phyloP scores from a whole-genome alignment of 352 stramenopile species.

The Globisporangium okanoganense region DNA sequence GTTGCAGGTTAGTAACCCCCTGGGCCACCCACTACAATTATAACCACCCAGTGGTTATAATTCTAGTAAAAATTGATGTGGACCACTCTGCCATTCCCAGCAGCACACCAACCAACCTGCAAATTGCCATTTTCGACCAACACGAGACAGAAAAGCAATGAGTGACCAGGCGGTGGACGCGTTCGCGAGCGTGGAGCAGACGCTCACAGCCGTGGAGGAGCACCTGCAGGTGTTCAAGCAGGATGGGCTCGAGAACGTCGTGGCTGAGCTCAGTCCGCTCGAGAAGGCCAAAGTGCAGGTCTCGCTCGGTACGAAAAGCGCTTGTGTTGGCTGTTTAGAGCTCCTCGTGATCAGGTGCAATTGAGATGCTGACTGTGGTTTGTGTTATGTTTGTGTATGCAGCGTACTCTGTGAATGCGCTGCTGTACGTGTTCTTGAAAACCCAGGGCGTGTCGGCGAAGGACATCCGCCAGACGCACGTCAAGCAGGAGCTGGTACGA shows the following conservation, averaged over 20 bases:
- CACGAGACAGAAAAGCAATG: conserved; percentile 18
- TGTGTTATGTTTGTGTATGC: conserved; percentile 4
- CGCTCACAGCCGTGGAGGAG: conserved; percentile 69
- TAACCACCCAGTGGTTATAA: too few species aligned
- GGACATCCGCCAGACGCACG: conserved; percentile 86
- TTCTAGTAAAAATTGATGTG: not conserved
- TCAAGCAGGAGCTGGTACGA: conserved; percentile 83
- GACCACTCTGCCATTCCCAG: conserved; percentile 6
- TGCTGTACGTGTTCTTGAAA: conserved; percentile 87
- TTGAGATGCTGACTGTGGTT: not conserved
- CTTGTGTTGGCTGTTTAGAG: not conserved
- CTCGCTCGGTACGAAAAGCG: conserved; percentile 48
- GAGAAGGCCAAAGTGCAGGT: conserved; percentile 85
- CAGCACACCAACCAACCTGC: conserved; percentile 4
- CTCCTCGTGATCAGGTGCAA: not conserved
- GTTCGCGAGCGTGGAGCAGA: conserved; percentile 75
- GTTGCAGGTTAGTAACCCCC: not conserved
- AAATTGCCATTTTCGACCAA: not conserved
- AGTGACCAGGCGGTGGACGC: conserved; percentile 62
- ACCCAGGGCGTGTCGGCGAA: conserved; percentile 84
- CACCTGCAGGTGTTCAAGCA: conserved; percentile 59
- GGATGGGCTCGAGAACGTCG: conserved; percentile 51
- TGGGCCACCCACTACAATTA: not conserved
- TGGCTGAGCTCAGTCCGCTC: conserved; percentile 52
- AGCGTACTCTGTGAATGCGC: conserved; percentile 86